Evolutionary conservation across 768 basidiomycete genomes (phyloP).

Genomic region (Tephrocybe sp.): DNA sequence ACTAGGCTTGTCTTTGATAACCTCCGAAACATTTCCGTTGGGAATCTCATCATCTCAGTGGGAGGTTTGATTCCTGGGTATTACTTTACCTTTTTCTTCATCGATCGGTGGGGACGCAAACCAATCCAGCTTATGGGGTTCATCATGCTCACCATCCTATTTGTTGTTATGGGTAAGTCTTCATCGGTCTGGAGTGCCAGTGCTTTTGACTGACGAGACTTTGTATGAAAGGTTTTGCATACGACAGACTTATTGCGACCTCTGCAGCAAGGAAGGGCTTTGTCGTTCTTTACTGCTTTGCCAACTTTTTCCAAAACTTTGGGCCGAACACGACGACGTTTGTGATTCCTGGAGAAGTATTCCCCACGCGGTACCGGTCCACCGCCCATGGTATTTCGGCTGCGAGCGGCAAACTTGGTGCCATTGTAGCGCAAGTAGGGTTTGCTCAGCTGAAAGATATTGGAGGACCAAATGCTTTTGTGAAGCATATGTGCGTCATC

Average conservation of each 20-base stretch:
- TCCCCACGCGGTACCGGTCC: constrained; percentile 86
- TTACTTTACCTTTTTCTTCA: constrained; percentile 56
- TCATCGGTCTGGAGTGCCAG: background rate
- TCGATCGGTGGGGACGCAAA: constrained; percentile 79
- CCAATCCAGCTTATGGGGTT: constrained; percentile 81
- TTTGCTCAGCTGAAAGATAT: constrained; percentile 68
- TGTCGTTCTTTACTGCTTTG: constrained; percentile 81
- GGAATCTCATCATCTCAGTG: constrained; percentile 70
- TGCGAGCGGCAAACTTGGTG: constrained; percentile 79
- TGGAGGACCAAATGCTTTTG: constrained; percentile 56
- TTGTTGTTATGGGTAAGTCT: constrained; percentile 63
- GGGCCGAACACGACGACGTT: constrained; percentile 83
- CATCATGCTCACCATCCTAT: constrained; percentile 48
- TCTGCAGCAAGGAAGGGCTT: constrained; percentile 50
- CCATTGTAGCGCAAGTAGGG: constrained; percentile 75
- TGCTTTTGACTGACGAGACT: background rate
- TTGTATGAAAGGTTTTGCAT: constrained; percentile 55
- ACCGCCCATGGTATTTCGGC: constrained; percentile 84
- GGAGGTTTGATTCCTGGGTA: constrained; percentile 84
- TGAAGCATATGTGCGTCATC: constrained; percentile 58
- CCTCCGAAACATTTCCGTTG: constrained; percentile 63
- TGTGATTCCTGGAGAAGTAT: constrained; percentile 76
- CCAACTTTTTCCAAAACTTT: constrained; percentile 90
- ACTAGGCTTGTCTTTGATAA: constrained; percentile 46
- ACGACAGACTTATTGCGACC: constrained; percentile 51